phyloP scores from a whole-genome alignment of 192 early-diverging fungal genomes.

The Rhizoclosmatium sp. region DNA sequence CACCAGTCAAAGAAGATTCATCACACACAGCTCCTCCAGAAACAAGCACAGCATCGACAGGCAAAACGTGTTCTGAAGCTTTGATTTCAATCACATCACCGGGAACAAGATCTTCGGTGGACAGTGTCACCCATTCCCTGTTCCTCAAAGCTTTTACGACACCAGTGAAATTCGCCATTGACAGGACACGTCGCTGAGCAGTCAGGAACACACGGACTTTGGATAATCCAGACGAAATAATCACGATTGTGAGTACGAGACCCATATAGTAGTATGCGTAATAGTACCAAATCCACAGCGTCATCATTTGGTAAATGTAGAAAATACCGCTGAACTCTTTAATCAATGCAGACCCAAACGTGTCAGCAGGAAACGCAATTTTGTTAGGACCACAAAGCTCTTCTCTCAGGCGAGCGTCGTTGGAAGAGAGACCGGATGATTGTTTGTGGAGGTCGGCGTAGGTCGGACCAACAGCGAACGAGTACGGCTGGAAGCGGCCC shows the following conservation, averaged over 20 bases:
- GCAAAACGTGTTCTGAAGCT: slow-evolving; percentile 54
- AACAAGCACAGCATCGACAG: slow-evolving; percentile 75
- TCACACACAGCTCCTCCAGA: slow-evolving; percentile 76
- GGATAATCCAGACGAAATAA: slow-evolving; percentile 48
- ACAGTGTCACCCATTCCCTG: slow-evolving; percentile 58
- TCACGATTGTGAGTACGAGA: slow-evolving; percentile 50
- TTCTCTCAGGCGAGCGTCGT: slow-evolving; percentile 59
- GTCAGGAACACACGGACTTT: slow-evolving; percentile 48
- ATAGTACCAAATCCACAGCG: slow-evolving; percentile 52
- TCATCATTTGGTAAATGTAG: slow-evolving; percentile 58
- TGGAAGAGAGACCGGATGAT: slow-evolving; percentile 52
- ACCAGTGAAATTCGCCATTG: slow-evolving; percentile 57
- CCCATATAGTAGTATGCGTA: slow-evolving; percentile 62
- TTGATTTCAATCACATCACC: slow-evolving; percentile 74
- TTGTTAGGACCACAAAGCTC: slow-evolving; percentile 76
- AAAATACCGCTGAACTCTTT: slow-evolving; percentile 62
- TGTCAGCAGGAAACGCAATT: slow-evolving; percentile 71
- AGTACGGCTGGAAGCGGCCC: slow-evolving; percentile 65
- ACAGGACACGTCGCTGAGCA: slow-evolving; percentile 51
- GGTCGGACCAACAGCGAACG: slow-evolving; percentile 63
- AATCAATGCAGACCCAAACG: slow-evolving; percentile 57
- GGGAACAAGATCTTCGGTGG: slow-evolving; percentile 67
- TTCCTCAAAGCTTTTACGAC: slow-evolving; percentile 61
- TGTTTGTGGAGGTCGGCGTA: slow-evolving; percentile 40
- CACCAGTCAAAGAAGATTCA: slow-evolving; percentile 77